Conservation (phyloP, 306 rosid species). For the Citrullus colocynthis region DNA sequence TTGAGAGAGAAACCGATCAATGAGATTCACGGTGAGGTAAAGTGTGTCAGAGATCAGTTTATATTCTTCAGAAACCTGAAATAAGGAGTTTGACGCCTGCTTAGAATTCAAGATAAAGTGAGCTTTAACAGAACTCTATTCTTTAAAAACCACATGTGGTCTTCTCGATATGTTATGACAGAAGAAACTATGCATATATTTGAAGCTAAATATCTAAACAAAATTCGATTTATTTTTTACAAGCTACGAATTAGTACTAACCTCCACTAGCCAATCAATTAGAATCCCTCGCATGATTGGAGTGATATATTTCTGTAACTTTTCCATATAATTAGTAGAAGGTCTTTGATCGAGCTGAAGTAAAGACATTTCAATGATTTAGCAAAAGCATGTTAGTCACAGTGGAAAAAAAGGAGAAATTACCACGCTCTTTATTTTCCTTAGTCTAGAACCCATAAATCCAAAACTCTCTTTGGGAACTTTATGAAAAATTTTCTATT, state of each 20-base stretch:
- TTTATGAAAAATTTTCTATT: neutral
- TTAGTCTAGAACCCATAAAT: neutral
- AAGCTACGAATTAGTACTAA: constrained; percentile 11
- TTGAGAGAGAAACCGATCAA: constrained; percentile 75
- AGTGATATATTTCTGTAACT: constrained; percentile 53
- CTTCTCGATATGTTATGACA: neutral
- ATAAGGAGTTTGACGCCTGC: neutral
- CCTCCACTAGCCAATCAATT: constrained; percentile 96
- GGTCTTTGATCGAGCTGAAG: constrained; percentile 65
- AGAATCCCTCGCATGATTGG: constrained; percentile 71
- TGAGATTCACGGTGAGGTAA: constrained; percentile 79
- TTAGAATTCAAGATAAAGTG: constrained; percentile 5
- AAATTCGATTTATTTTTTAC: neutral
- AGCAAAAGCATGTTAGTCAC: neutral
- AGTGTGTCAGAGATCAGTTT: constrained; percentile 79
- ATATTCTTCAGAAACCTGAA: constrained; percentile 91
- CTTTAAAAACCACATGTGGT: neutral
- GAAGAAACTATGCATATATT: neutral
- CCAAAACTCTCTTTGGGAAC: neutral
- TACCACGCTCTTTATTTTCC: neutral
- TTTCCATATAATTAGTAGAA: constrained; percentile 50
- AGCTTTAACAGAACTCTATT: neutral
- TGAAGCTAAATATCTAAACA: neutral
- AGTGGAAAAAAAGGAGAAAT: neutral
- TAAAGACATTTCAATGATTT: neutral